These are phyloP conservation scores for Meyerozyma carpophila DNA, from an alignment of 1,139 yeast genomes.

Conservation along the genomic window DNA sequence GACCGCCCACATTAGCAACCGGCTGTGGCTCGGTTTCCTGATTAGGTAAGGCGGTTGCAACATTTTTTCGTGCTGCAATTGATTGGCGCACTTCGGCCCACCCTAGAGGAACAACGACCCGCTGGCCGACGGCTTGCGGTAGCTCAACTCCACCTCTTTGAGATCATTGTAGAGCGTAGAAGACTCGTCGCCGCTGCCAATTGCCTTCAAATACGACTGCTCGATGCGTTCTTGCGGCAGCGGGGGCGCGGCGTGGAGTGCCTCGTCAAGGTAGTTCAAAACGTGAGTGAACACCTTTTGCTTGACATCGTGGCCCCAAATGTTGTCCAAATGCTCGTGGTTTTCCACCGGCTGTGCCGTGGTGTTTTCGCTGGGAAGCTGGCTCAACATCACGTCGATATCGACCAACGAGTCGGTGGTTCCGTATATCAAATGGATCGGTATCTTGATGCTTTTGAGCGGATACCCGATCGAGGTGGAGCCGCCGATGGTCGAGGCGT, in stretches of 20 bases:
- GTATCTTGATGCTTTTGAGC: conserved; percentile 54
- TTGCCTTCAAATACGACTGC: conserved; percentile 5
- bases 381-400: conserved; percentile 63
- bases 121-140: conserved; percentile 12
- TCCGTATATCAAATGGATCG: conserved; percentile 76
- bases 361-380: conserved; percentile 37
- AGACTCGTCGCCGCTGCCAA: conserved; percentile 4
- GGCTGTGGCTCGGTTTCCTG: not conserved
- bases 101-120: conserved; percentile 12
- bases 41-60: not conserved
- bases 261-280: conserved; percentile 29
- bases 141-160: conserved; percentile 2
- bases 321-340: conserved; percentile 84
- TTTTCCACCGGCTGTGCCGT: conserved; percentile 43
- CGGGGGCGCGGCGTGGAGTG: conserved; percentile 2
- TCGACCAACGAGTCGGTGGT: conserved; percentile 78
- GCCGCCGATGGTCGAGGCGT: conserved; percentile 31
- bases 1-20: not conserved
- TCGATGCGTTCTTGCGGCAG: conserved; percentile 6
- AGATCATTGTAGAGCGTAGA: not conserved
- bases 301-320: conserved; percentile 78
- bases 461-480: conserved; percentile 39
- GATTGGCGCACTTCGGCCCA: not conserved
- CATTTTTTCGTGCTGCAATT: not conserved
- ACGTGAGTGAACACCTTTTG: conserved; percentile 49